Base-by-base conservation (phyloP, 192 early-diverging fungal genomes). In the Coemansia sp. region DNA sequence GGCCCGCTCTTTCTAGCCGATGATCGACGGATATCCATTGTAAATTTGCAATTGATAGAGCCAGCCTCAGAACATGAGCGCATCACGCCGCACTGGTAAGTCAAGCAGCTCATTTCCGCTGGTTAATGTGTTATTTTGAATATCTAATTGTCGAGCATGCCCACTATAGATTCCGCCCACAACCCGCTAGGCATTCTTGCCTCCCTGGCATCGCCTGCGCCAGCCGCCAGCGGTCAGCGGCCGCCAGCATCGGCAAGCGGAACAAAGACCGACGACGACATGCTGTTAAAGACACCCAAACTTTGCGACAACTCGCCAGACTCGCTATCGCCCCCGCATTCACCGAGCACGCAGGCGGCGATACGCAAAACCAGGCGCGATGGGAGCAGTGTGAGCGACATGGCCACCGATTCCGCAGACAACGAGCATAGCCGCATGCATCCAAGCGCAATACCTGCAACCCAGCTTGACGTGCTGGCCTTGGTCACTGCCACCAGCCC, bases 401-500 rank as follows among this genome's bases (percentile, higher is more conserved):
- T 39, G 17, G 17, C 17, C 17, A 39, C 19, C 8, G 38, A 39
- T 19, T 14, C 14, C 38, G 17, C n/a, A 8, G 19, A 39, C 38
- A 15, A 40, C 17, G 23, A 12, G 17, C 51, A 15, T 10, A 32
- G 23, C 1, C 27, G 12, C 2, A 5, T 17, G 17, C 57, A 47
- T 23, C 48, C 55, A 1, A 23, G 50, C 5, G 66, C 66, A 8
- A 65, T 65, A 25, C 73, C 67, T 7, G 67, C 74, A 3, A 70
- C 67, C 7, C 74, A 77, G 53, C 60, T 77, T 2, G 74, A 77
- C 9, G 74, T 77, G 1, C 36, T 77, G 32, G 74, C 74, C 21
- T 56, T 77, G 12, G 74, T 77, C 15, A 77, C 74, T 9, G 74
- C 74, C 8, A 77, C 74, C 29, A 77, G 74, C 52, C 74, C 74